Evolutionary conservation across 78 protist genomes (phyloP), one percentile per base, ranked within the genome.

Genomic region (Trichosphaerium sp.): DNA sequence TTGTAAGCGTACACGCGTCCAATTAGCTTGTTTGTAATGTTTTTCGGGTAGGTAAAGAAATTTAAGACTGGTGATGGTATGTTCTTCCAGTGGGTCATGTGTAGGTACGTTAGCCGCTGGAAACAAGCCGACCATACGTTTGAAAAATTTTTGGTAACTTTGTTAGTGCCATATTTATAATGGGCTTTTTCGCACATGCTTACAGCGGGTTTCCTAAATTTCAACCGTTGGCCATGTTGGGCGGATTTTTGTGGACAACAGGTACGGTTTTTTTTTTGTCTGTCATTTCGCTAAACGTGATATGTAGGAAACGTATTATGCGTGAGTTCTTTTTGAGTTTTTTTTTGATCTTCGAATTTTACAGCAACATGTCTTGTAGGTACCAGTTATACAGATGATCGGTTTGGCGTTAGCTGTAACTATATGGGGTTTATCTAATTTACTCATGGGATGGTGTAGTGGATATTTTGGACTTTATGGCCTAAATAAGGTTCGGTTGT

Each of bases 341-440:
- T n/a, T n/a, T n/a, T n/a, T n/a, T 21, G 51, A 21, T 47, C 51
- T 47, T 47, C 21, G 5, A 39, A 39, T 5, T 8, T 26, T 11
- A 8, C 1, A 35, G 25, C 87, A 88, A 25, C 84, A 88, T 44
- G 34, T 65, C 26, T 40, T 75, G 39, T 65, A 61, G 23, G 86
- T 86, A 26, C 83, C 89, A 2, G 74, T 86, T 42, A 83, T 89
- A 8, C 59, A 83, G 15, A 14, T 67, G 7, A 67, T 82, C 35
- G 94, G 94, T n/a, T 55, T 89, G 12, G 82, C 85, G 7, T 44
- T 86, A 14, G 94, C 89, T 4, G n/a, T 89, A 47, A 49, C 74
- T 18, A 25, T 85, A 31, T 89, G 94, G 94, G 65, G 85, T 6
- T 41, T 62, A 15, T 5, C 84, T 18, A 83, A 75, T 59, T 41